Conservation (phyloP, 176 grass and related monocot species). For the Lolium rigidum region DNA sequence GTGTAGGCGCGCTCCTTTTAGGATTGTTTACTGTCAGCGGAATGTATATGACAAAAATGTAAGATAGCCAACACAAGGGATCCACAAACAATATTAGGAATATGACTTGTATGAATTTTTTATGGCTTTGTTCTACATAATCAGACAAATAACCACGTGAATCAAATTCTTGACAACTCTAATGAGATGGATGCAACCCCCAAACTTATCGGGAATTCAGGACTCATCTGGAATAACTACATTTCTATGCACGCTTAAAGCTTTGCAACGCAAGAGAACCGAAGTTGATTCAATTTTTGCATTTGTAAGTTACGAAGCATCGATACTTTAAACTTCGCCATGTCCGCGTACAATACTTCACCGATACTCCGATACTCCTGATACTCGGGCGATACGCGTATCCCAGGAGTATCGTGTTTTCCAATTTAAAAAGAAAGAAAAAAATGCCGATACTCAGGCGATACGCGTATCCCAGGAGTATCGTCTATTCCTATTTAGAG, state of each 20-base stretch:
- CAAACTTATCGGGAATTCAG: not conserved
- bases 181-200: conserved; percentile 1
- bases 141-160: not conserved
- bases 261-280: not conserved
- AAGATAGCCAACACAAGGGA: conserved; percentile 3
- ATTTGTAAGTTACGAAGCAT: too few species aligned
- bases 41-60: conserved; percentile 25
- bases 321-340: too few species aligned
- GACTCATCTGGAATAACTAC: not conserved
- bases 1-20: conserved; percentile 77
- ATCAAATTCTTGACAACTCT: not conserved
- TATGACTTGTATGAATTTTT: not conserved
- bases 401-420: too few species aligned
- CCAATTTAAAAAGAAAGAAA: too few species aligned
- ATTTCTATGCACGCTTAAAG: not conserved
- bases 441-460: too few species aligned
- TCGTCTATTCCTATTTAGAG: too few species aligned
- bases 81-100: not conserved
- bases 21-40: conserved; percentile 90
- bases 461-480: too few species aligned
- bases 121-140: not conserved
- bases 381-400: too few species aligned
- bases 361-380: too few species aligned
- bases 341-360: too few species aligned
- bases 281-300: not conserved